Evolutionary conservation across 75 land plant genomes (phyloP).

Genomic region (Picea glauca): DNA sequence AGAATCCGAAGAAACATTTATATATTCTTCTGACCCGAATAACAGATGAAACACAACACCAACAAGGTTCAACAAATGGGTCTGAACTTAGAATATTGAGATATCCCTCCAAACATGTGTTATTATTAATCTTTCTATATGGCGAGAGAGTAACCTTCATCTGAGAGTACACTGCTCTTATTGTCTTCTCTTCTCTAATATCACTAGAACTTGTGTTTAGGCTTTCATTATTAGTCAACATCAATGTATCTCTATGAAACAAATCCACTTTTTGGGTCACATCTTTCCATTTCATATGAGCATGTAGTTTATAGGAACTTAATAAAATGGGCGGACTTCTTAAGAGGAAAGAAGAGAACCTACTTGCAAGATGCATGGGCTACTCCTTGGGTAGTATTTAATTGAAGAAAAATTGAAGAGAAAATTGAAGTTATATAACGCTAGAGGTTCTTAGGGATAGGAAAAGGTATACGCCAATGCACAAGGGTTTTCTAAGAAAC

Average conservation of each 20-base stretch:
- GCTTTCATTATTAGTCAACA: slow-evolving; percentile 63
- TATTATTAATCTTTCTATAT: slow-evolving; percentile 6
- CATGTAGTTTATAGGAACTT: background rate
- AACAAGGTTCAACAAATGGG: background rate
- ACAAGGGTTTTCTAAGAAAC: too few species aligned
- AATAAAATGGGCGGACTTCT: background rate
- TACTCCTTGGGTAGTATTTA: too few species aligned
- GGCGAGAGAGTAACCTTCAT: slow-evolving; percentile 42
- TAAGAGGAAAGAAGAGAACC: too few species aligned
- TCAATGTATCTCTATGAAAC: slow-evolving; percentile 57
- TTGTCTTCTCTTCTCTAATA: slow-evolving; percentile 66
- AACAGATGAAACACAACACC: background rate
- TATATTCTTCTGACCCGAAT: background rate
- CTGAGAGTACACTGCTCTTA: slow-evolving; percentile 74
- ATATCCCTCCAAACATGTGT: background rate
- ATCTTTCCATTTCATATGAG: background rate
- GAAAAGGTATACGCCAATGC: too few species aligned
- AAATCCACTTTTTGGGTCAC: background rate
- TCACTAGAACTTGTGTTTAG: slow-evolving; percentile 10
- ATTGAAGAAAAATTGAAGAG: too few species aligned
- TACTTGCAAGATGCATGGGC: too few species aligned
- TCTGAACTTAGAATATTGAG: background rate
- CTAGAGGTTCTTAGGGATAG: too few species aligned
- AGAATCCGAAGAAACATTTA: background rate
- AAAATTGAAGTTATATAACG: too few species aligned